phyloP scores from a whole-genome alignment of 2,329 filamentous ascomycete species.

The Escovopsis sp. region DNA sequence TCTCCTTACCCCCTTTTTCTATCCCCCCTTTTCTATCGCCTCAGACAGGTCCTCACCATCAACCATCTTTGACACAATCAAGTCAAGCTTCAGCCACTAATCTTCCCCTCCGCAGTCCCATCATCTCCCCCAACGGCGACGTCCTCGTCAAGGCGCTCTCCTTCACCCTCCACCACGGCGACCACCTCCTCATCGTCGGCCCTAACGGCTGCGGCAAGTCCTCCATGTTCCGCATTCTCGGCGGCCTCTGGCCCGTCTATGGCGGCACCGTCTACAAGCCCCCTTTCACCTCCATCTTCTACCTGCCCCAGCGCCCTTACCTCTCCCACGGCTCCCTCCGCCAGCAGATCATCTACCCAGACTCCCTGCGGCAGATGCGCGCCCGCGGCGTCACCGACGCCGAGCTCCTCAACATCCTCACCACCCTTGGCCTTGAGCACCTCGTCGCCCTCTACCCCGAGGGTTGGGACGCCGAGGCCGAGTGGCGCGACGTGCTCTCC shows the following conservation, averaged over 20 bases:
- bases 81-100: too few species aligned
- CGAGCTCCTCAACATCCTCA: slow-evolving; percentile 63
- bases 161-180: slow-evolving; percentile 72
- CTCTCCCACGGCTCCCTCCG: slow-evolving; percentile 81
- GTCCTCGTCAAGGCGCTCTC: slow-evolving; percentile 74
- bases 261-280: slow-evolving; percentile 88
- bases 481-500: slow-evolving; percentile 90
- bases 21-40: too few species aligned
- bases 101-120: too few species aligned
- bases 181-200: slow-evolving; percentile 86
- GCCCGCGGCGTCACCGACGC: slow-evolving; percentile 68
- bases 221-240: slow-evolving; percentile 87
- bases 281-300: slow-evolving; percentile 86
- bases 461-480: slow-evolving; percentile 86
- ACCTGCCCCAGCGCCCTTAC: slow-evolving; percentile 92
- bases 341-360: slow-evolving; percentile 94
- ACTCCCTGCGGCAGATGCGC: slow-evolving; percentile 75
- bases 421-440: slow-evolving; percentile 66
- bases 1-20: not conserved
- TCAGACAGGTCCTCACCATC: too few species aligned
- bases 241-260: slow-evolving; percentile 94
- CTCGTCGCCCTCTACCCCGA: slow-evolving; percentile 61
- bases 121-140: slow-evolving; percentile 93
- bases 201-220: slow-evolving; percentile 97
- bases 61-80: too few species aligned